Evolutionary conservation across 768 basidiomycete species (phyloP).

Genomic region (Krasilnikovozyma curviuscula): DNA sequence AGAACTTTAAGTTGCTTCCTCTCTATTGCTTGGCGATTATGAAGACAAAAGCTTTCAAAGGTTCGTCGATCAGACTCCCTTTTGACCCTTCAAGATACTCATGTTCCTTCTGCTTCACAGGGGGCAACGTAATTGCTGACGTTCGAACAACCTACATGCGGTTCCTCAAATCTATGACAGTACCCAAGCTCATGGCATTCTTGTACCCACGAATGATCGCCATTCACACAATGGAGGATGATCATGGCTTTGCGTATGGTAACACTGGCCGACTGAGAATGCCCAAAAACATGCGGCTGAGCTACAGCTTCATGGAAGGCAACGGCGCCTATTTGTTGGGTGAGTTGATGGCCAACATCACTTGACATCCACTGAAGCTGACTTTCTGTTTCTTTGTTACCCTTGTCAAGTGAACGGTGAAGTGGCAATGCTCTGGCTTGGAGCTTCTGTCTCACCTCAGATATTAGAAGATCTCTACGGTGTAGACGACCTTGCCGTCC

Average conservation of each 20-base stretch:
- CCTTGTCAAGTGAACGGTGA: slow-evolving; percentile 60
- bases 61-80: slow-evolving; percentile 25
- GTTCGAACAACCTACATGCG: slow-evolving; percentile 74
- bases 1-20: slow-evolving; percentile 71
- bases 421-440: slow-evolving; percentile 74
- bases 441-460: slow-evolving; percentile 58
- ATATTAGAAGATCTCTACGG: slow-evolving; percentile 66
- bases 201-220: slow-evolving; percentile 79
- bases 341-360: slow-evolving; percentile 24
- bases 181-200: slow-evolving; percentile 49
- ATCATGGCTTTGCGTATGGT: slow-evolving; percentile 41
- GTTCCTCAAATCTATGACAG: slow-evolving; percentile 47
- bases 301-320: slow-evolving; percentile 70
- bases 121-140: slow-evolving; percentile 74
- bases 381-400: not conserved
- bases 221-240: slow-evolving; percentile 59
- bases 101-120: slow-evolving; percentile 28
- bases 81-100: not conserved
- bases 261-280: slow-evolving; percentile 40
- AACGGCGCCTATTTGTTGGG: slow-evolving; percentile 86
- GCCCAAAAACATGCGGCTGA: slow-evolving; percentile 61
- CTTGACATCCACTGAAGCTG: no score
- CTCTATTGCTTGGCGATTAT: slow-evolving; percentile 59
- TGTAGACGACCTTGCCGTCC: slow-evolving; percentile 50
- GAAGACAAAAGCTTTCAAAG: slow-evolving; percentile 88